phyloP scores from a whole-genome alignment of 257 asterid species.

The Salvia miltiorrhiza region DNA sequence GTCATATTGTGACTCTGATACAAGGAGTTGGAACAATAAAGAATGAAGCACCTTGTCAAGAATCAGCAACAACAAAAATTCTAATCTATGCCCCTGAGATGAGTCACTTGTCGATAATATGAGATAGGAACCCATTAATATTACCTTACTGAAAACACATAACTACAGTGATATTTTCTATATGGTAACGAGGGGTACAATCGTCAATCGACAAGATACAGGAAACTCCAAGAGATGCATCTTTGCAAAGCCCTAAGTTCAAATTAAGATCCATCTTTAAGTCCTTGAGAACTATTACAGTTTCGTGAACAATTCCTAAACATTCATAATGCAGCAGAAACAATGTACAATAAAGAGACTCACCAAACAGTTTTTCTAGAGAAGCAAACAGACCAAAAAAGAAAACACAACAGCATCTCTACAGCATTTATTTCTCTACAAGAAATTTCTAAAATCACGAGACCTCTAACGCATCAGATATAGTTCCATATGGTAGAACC shows the following conservation, averaged over 20 bases:
- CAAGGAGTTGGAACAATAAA: constrained; percentile 1
- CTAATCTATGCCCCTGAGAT: background rate
- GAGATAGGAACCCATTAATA: constrained; percentile 7
- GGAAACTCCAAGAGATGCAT: background rate
- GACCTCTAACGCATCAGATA: constrained; percentile 10
- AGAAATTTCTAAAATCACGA: background rate
- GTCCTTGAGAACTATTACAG: background rate
- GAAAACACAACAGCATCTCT: background rate
- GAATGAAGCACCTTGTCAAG: background rate
- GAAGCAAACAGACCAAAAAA: background rate
- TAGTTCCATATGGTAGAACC: background rate
- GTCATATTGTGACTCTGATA: background rate
- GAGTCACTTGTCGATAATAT: background rate
- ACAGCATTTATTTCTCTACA: background rate
- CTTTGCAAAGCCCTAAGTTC: background rate
- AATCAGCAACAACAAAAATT: background rate
- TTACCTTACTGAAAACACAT: background rate
- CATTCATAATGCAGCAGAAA: background rate
- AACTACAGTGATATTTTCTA: background rate
- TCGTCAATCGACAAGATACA: background rate
- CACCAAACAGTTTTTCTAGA: background rate
- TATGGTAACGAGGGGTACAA: background rate
- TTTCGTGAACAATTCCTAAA: background rate
- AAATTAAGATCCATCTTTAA: background rate
- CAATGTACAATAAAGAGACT: background rate